phyloP scores from a whole-genome alignment of 148 eudicot species.

The Agrostemma githago region DNA sequence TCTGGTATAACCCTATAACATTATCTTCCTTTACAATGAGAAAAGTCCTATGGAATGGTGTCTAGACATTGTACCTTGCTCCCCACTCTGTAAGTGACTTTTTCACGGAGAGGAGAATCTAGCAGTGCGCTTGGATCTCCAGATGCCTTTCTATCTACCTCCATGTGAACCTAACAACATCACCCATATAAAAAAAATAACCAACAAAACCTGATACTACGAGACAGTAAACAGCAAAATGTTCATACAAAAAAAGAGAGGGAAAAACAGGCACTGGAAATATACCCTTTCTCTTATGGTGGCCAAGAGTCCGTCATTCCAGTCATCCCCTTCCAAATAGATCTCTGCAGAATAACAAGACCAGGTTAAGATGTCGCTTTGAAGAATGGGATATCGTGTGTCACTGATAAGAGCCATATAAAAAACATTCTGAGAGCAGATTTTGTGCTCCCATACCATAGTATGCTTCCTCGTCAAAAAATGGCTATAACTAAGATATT shows the following conservation, averaged over 20 bases:
- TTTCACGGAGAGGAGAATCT: slow-evolving; percentile 49
- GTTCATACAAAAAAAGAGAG: background rate
- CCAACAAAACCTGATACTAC: slow-evolving; percentile 4
- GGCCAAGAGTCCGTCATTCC: slow-evolving; percentile 97
- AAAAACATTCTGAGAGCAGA: background rate
- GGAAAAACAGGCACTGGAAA: background rate
- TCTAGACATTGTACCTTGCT: slow-evolving; percentile 53
- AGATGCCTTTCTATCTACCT: slow-evolving; percentile 76
- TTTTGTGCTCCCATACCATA: background rate
- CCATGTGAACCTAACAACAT: slow-evolving; percentile 84
- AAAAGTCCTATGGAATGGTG: background rate
- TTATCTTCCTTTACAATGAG: background rate
- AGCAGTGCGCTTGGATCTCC: slow-evolving; percentile 43
- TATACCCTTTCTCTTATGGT: slow-evolving; percentile 92
- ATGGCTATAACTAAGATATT: slow-evolving; percentile 2
- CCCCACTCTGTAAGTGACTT: slow-evolving; percentile 81
- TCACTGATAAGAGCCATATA: background rate
- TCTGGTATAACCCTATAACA: slow-evolving; percentile 1
- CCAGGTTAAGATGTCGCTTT: slow-evolving; percentile 3
- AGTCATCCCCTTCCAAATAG: slow-evolving; percentile 76
- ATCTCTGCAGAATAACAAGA: slow-evolving; percentile 47
- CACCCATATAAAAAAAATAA: slow-evolving; percentile 11
- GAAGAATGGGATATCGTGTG: slow-evolving; percentile 1
- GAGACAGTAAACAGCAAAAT: background rate
- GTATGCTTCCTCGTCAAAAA: background rate